Percentiles rank a stretch among this genome's conserved stretches.
Conservation (phyloP, 2,329 filamentous ascomycete genomes). For the Cladobotryum protrusum region DNA sequence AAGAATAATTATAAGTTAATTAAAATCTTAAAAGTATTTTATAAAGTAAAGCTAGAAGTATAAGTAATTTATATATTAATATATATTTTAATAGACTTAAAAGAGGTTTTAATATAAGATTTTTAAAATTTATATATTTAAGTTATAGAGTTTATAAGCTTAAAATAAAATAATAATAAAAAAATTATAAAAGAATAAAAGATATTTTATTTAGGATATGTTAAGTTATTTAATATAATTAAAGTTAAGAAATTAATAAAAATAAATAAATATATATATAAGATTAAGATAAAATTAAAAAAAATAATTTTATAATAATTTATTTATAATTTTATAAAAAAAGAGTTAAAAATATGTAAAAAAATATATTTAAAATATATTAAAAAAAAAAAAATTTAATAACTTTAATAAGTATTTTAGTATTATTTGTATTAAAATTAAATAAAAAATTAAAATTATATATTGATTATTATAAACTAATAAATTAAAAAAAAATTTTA, state of each 20-base stretch:
- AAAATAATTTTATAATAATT: conserved; percentile 4
- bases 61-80: conserved; percentile 5
- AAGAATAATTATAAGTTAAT: conserved; percentile 4
- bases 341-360: conserved; percentile 8
- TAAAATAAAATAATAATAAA: background rate
- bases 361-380: conserved; percentile 10
- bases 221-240: background rate
- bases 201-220: background rate
- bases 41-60: conserved; percentile 7
- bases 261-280: background rate
- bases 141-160: conserved; percentile 1
- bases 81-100: background rate
- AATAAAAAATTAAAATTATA: conserved; percentile 9
- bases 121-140: conserved; percentile 4
- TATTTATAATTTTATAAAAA: conserved; percentile 8
- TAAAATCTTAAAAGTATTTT: background rate
- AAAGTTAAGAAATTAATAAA: background rate
- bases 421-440: conserved; percentile 7
- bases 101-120: background rate
- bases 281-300: conserved; percentile 1
- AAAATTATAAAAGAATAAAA: conserved; percentile 1
- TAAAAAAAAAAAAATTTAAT: conserved; percentile 8
- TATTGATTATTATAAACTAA: conserved; percentile 14
- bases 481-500: conserved; percentile 11
- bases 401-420: conserved; percentile 10